These are phyloP conservation scores for Kodamaea ohmeri DNA, from an alignment of 1,139 yeast species.

Conservation along the genomic window DNA sequence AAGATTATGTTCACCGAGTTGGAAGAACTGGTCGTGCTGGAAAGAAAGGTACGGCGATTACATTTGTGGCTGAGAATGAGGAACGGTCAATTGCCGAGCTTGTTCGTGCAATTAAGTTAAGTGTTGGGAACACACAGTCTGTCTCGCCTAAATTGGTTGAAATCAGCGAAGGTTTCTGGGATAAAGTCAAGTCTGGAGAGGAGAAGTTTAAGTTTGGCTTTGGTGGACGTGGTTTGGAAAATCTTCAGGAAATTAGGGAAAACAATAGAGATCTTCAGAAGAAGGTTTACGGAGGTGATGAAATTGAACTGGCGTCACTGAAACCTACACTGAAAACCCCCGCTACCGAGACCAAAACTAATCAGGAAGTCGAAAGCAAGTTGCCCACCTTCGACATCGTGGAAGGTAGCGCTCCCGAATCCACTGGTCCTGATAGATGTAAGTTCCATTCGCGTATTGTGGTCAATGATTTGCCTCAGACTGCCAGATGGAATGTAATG, in stretches of 20 bases:
- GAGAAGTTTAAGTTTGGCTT: constrained; percentile 74
- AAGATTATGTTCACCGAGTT: constrained; percentile 93
- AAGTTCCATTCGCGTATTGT: constrained; percentile 69
- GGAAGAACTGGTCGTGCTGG: constrained; percentile 98
- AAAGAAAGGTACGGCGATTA: constrained; percentile 68
- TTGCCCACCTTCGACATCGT: constrained; percentile 49
- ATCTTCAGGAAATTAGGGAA: constrained; percentile 68
- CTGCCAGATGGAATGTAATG: constrained; percentile 80
- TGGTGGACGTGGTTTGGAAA: constrained; percentile 91
- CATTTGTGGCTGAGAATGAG: constrained; percentile 66
- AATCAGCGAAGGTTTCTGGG: constrained; percentile 57
- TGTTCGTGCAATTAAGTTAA: constrained; percentile 61
- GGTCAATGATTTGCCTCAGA: constrained; percentile 84
- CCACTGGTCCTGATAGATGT: constrained; percentile 61
- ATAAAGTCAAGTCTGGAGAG: constrained; percentile 66
- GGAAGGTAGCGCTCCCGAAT: constrained; percentile 57
- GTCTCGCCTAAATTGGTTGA: constrained; percentile 51
- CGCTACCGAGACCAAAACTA: background rate
- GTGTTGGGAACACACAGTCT: constrained; percentile 35
- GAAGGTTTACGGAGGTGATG: constrained; percentile 29
- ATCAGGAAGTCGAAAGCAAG: constrained; percentile 12
- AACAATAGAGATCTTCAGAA: constrained; percentile 52
- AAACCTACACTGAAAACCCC: too few species aligned
- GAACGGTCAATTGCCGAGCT: constrained; percentile 71
- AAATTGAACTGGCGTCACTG: too few species aligned